Evolutionary conservation across 2,329 filamentous ascomycete species (phyloP).

Genomic region (Helminthosporium solani): DNA sequence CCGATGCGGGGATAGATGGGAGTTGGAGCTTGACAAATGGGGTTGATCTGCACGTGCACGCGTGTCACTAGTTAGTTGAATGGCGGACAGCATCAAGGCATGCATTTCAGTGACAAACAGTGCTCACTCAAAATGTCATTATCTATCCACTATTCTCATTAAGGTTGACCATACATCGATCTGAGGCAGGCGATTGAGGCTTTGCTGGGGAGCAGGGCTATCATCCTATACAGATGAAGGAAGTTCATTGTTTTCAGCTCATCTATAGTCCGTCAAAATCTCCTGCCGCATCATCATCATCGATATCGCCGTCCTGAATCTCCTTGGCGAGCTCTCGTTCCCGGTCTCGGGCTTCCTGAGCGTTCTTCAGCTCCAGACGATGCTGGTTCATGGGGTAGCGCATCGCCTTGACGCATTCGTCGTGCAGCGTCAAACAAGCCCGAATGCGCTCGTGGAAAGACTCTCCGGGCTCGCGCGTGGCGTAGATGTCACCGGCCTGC

Average conservation of each 20-base stretch:
- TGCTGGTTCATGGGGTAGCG: slow-evolving; percentile 99
- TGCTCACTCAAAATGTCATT: not conserved
- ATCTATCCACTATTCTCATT: slow-evolving; percentile 20
- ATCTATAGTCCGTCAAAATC: slow-evolving; percentile 92
- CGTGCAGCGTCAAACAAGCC: slow-evolving; percentile 86
- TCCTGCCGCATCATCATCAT: slow-evolving; percentile 92
- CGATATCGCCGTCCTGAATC: slow-evolving; percentile 95
- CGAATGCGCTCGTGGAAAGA: slow-evolving; percentile 96
- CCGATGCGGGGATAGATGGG: slow-evolving; percentile 16
- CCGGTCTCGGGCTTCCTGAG: slow-evolving; percentile 93
- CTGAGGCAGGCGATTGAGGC: slow-evolving; percentile 24
- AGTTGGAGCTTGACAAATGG: slow-evolving; percentile 24
- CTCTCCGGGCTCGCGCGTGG: slow-evolving; percentile 91
- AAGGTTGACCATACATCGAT: slow-evolving; percentile 8
- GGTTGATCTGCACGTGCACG: slow-evolving; percentile 19
- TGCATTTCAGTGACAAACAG: too few relatives aligned
- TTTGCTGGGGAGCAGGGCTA: slow-evolving; percentile 17
- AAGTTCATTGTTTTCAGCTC: not conserved
- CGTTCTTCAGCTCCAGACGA: slow-evolving; percentile 93
- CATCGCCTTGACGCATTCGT: slow-evolving; percentile 99
- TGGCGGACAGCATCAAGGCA: too few relatives aligned
- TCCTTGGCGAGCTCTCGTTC: slow-evolving; percentile 98
- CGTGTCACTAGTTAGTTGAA: too few relatives aligned
- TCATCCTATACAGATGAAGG: slow-evolving; percentile 22
- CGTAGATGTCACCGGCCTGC: slow-evolving; percentile 92